phyloP scores from a whole-genome alignment of 106 monocot species.

The Posidonia australis region DNA sequence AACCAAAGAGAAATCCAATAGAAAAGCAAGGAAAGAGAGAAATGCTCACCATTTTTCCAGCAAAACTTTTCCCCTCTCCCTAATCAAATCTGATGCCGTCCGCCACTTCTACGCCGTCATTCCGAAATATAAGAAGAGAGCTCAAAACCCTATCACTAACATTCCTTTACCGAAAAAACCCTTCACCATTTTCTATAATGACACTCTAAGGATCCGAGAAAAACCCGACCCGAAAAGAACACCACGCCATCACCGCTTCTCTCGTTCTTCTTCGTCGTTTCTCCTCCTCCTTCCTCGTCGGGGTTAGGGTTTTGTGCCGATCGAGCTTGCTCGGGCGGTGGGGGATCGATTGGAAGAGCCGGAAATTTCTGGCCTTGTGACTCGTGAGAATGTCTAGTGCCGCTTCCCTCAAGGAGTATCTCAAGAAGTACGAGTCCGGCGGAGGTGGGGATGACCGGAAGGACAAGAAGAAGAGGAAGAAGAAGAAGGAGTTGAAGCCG shows the following conservation, averaged over 20 bases:
- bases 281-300: neutral
- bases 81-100: neutral
- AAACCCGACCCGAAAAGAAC: neutral
- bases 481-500: conserved; percentile 21
- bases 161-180: neutral
- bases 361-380: too few species aligned
- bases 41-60: conserved; percentile 1
- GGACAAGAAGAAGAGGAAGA: conserved; percentile 52
- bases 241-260: neutral
- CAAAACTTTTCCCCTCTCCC: neutral
- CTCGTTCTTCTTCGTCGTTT: neutral
- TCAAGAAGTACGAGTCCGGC: conserved; percentile 58
- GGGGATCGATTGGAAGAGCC: neutral
- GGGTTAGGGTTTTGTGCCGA: neutral
- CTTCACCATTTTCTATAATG: too few species aligned
- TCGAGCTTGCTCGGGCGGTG: neutral
- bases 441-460: conserved; percentile 28
- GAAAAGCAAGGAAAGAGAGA: neutral
- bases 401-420: conserved; percentile 72
- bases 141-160: neutral
- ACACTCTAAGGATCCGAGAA: too few species aligned
- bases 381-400: conserved; percentile 13
- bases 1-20: too few species aligned
- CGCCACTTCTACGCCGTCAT: neutral
- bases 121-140: neutral